A percentile compares a stretch with the other conserved stretches of the same genome.
Evolutionary conservation across 352 stramenopile genomes (phyloP).

Genomic region (Phytophthora melonis): DNA sequence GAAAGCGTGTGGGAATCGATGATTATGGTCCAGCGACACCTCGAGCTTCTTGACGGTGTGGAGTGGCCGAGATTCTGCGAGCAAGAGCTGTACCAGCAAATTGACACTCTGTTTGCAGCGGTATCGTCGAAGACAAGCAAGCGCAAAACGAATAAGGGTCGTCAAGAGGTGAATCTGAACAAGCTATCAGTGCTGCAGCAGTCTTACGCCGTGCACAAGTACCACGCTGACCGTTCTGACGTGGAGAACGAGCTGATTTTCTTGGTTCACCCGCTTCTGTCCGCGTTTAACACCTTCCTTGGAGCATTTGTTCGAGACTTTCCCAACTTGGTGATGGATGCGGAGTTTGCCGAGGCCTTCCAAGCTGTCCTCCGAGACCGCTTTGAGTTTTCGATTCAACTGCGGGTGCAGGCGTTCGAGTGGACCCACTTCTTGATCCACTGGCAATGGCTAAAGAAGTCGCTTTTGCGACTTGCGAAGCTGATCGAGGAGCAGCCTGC

Average conservation of each 20-base stretch:
- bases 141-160: slow-evolving; percentile 27
- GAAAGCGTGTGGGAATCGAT: slow-evolving; percentile 53
- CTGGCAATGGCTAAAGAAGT: slow-evolving; percentile 84
- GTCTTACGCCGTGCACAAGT: slow-evolving; percentile 83
- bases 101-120: slow-evolving; percentile 52
- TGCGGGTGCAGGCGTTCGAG: slow-evolving; percentile 62
- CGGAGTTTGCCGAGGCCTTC: slow-evolving; percentile 34
- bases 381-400: slow-evolving; percentile 84
- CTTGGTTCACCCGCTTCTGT: slow-evolving; percentile 75
- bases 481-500: slow-evolving; percentile 26
- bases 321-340: slow-evolving; percentile 5
- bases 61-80: slow-evolving; percentile 82
- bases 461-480: slow-evolving; percentile 46
- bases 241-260: slow-evolving; percentile 82
- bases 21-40: slow-evolving; percentile 45
- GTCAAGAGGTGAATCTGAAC: slow-evolving; percentile 44
- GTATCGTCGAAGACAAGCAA: slow-evolving; percentile 22
- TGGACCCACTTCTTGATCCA: slow-evolving; percentile 89
- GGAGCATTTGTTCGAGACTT: slow-evolving; percentile 30
- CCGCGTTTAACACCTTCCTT: slow-evolving; percentile 66
- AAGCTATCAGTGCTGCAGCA: slow-evolving; percentile 79
- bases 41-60: slow-evolving; percentile 66
- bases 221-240: slow-evolving; percentile 75
- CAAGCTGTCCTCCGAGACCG: slow-evolving; percentile 63
- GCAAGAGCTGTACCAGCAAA: slow-evolving; percentile 63